These are phyloP conservation scores for Zelopaecilomyces penicillatus DNA, from an alignment of 2,329 filamentous ascomycete species.

Conservation along the genomic window DNA sequence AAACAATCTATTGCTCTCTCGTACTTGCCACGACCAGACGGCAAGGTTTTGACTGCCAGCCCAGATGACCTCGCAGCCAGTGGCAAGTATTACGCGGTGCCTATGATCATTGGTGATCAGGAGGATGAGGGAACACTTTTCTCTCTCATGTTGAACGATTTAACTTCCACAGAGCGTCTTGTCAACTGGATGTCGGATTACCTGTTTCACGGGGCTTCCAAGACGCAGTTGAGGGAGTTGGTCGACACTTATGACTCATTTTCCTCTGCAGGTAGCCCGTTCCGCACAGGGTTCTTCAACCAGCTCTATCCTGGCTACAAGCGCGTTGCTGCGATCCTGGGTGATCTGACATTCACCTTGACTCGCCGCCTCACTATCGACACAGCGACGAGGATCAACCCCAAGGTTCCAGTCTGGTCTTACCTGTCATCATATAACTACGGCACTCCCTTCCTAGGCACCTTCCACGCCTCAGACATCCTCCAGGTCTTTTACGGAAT, in stretches of 20 bases:
- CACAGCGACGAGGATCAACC: constrained; percentile 35
- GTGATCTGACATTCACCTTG: constrained; percentile 68
- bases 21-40: constrained; percentile 68
- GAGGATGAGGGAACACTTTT: constrained; percentile 77
- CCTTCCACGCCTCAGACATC: constrained; percentile 65
- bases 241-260: constrained; percentile 55
- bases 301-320: constrained; percentile 71
- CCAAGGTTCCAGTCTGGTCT: constrained; percentile 60
- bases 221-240: constrained; percentile 42
- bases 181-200: constrained; percentile 51
- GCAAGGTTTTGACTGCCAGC: constrained; percentile 50
- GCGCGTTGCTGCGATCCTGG: constrained; percentile 64
- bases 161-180: constrained; percentile 52
- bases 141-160: constrained; percentile 58
- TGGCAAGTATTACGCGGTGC: constrained; percentile 42
- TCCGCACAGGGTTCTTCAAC: constrained; percentile 60
- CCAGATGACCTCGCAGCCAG: constrained; percentile 48
- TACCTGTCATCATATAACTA: constrained; percentile 67
- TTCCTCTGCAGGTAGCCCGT: constrained; percentile 56
- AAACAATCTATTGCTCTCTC: constrained; percentile 63
- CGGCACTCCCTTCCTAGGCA: constrained; percentile 64
- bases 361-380: constrained; percentile 57
- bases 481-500: constrained; percentile 61
- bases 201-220: constrained; percentile 52
- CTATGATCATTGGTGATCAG: constrained; percentile 58